Percentiles rank a stretch among this genome's conserved stretches.
Conservation (phyloP, 164 flowering plant species). For the Piper betle region DNA sequence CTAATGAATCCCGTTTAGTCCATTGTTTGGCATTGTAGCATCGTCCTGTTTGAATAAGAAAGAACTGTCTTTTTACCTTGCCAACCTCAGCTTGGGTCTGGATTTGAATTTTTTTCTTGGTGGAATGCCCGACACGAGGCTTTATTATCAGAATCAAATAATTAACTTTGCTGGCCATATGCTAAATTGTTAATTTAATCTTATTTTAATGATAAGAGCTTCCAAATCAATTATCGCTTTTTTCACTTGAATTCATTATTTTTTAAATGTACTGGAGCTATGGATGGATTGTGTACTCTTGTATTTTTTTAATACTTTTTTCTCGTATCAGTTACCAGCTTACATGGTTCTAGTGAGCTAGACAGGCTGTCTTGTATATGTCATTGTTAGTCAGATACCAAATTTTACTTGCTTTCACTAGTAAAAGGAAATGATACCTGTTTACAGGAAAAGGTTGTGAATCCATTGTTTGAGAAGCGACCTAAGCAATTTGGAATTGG, state of each 20-base stretch:
- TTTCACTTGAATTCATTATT: neutral
- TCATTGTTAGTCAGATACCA: neutral
- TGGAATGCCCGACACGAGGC: too few relatives aligned
- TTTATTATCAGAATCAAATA: too few relatives aligned
- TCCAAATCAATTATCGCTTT: neutral
- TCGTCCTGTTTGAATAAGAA: too few relatives aligned
- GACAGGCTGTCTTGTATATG: neutral
- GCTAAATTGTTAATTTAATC: too few relatives aligned
- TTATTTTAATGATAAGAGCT: neutral
- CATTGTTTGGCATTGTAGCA: neutral
- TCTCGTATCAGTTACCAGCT: too few relatives aligned
- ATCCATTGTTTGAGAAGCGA: too few relatives aligned
- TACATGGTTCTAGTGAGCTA: neutral
- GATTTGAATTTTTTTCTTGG: neutral
- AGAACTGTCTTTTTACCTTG: neutral
- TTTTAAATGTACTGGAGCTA: neutral
- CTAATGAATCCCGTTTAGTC: neutral
- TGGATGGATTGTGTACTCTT: neutral
- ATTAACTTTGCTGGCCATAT: too few relatives aligned
- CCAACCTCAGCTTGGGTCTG: neutral
- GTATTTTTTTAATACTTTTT: neutral
- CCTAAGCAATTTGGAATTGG: too few relatives aligned
- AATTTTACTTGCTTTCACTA: neutral
- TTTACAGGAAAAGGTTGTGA: slow-evolving; percentile 18
- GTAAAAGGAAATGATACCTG: neutral